phyloP scores from a whole-genome alignment of 441 rosid species.

The Eruca vesicaria region DNA sequence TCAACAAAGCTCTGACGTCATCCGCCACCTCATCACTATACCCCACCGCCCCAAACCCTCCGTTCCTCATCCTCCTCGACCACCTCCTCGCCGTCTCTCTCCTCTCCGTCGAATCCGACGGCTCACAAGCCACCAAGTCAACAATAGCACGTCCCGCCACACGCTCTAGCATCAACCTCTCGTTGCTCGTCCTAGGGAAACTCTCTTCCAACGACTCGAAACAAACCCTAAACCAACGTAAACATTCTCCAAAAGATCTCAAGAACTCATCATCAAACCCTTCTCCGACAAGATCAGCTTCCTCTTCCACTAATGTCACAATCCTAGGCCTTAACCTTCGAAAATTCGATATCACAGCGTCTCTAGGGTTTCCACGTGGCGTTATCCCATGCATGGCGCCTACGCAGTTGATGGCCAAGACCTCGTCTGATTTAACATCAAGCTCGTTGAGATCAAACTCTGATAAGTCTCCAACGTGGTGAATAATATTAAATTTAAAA shows the following conservation, averaged over 20 bases:
- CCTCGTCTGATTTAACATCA: constrained; percentile 62
- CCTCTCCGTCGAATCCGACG: constrained; percentile 63
- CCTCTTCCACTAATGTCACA: constrained; percentile 85
- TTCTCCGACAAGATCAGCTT: constrained; percentile 72
- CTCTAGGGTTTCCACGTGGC: constrained; percentile 49
- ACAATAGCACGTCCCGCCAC: constrained; percentile 74
- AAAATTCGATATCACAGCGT: constrained; percentile 57
- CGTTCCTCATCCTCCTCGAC: constrained; percentile 60
- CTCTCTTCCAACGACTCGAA: constrained; percentile 80
- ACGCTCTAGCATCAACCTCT: constrained; percentile 80
- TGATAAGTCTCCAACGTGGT: constrained; percentile 68
- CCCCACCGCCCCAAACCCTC: constrained; percentile 45
- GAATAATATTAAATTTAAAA: constrained; percentile 70
- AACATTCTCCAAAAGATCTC: constrained; percentile 66
- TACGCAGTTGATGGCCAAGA: constrained; percentile 74
- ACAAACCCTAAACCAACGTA: constrained; percentile 91
- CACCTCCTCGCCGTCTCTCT: constrained; percentile 72
- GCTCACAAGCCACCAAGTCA: constrained; percentile 76
- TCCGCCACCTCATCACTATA: constrained; percentile 89
- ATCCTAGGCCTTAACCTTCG: constrained; percentile 64
- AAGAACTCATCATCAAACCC: constrained; percentile 51
- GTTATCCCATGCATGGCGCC: constrained; percentile 63
- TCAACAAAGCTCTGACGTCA: constrained; percentile 82
- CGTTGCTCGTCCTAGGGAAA: constrained; percentile 75
- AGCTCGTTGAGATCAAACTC: constrained; percentile 61